phyloP scores from a whole-genome alignment of 179 eudicot genomes.

The Heliamphora ciliata region DNA sequence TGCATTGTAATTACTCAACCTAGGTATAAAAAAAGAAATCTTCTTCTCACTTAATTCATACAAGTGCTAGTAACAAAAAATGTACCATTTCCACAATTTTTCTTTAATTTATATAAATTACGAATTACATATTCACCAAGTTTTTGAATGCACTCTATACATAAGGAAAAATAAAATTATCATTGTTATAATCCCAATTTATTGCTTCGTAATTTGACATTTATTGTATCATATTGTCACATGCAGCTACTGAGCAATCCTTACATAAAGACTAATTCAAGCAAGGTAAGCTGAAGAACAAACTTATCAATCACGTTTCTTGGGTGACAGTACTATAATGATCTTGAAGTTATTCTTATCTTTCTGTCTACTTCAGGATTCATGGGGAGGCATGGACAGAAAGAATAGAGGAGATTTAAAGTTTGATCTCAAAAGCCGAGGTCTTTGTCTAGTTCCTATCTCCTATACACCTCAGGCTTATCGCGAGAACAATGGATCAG shows the following conservation, averaged over 20 bases:
- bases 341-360: too few species aligned
- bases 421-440: conserved; percentile 24
- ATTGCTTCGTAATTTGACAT: neutral
- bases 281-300: conserved; percentile 17
- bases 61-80: too few species aligned
- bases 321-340: too few species aligned
- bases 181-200: neutral
- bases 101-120: too few species aligned
- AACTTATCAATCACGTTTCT: too few species aligned
- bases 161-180: too few species aligned
- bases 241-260: conserved; percentile 29
- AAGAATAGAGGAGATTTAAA: conserved; percentile 17
- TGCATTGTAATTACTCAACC: too few species aligned
- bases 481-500: conserved; percentile 26
- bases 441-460: conserved; percentile 31
- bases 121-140: too few species aligned
- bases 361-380: neutral
- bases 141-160: too few species aligned
- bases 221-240: neutral
- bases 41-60: too few species aligned
- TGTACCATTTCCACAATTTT: too few species aligned
- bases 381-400: conserved; percentile 28
- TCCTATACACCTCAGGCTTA: conserved; percentile 27
- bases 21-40: too few species aligned
- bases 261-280: conserved; percentile 23